Evolutionary conservation across 2,329 filamentous ascomycete species (phyloP), one percentile per base, ranked within the genome.

Genomic region (Aspergillus transmontanensis): DNA sequence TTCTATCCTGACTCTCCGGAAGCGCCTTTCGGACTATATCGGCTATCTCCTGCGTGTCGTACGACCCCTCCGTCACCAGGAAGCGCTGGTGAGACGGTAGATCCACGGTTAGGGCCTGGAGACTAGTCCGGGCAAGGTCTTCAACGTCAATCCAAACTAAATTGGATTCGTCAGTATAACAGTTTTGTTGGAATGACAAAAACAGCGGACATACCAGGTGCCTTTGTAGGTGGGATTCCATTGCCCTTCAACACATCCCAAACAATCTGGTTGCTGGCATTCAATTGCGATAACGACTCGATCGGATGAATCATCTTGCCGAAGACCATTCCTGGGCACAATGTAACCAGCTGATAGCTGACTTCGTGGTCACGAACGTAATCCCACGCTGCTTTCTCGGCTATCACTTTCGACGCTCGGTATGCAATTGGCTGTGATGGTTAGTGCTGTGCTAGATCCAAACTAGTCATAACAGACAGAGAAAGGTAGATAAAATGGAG

Each of bases 31-130:
- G 60, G 23, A 71, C 58, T 2, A 74, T 65, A 64, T 75, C 72
- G 7, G 72, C 72, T n/a, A 74, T 70, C 45, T 74, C 70, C 57
- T 75, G 73, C 1, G 65, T 71, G 50, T 73, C 71, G 55, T 74
- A 75, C 3, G 69, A 68, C 4, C 67, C 70, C 48, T 72, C 64
- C 4, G 72, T 73, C 2, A 74, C 64, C 21, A 75, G 43, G 43
- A 72, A 72, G 26, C 72, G 63, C 55, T 70, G 62, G 39, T 71
- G 68, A 5, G 62, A 60, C 1, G 65, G 60, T 1, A 61, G 59
- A 1, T 66, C 32, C 16, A 64, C 65, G 1, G 57, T 63, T 11
- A 74, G 46, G 0, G 68, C 65, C 23, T 63, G 66, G n/a, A 63
- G 58, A 50, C 61, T 66, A 2, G 61, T 64, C 7, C 61, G 62